Percentiles rank a stretch among this genome's conserved stretches.
These are phyloP conservation scores for Penicillium goetzii DNA, from an alignment of 495 filamentous ascomycete genomes.

Conservation along the genomic window DNA sequence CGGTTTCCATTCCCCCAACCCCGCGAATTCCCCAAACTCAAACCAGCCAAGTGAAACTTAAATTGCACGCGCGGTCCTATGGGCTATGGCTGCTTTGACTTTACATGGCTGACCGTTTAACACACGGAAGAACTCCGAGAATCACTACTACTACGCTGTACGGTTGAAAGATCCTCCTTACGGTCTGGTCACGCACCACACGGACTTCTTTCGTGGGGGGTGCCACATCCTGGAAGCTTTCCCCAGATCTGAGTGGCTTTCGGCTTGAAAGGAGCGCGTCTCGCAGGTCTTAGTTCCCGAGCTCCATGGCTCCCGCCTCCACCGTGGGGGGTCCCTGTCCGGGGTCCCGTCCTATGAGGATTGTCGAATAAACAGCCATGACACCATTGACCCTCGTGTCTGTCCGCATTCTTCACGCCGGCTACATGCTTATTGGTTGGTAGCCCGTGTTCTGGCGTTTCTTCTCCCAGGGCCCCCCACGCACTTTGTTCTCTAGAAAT, in stretches of 20 bases:
- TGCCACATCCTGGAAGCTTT: slow-evolving; percentile 4
- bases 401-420: slow-evolving; percentile 8
- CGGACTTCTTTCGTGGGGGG: neutral
- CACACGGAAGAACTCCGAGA: neutral
- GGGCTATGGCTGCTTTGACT: neutral
- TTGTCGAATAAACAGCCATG: slow-evolving; percentile 6
- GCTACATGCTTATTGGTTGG: neutral
- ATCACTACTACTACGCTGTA: neutral
- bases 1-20: neutral
- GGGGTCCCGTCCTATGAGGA: slow-evolving; percentile 12
- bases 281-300: neutral
- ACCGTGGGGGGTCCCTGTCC: slow-evolving; percentile 16
- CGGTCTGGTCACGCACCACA: neutral
- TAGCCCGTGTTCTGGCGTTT: neutral
- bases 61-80: slow-evolving; percentile 2
- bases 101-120: neutral
- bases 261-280: neutral
- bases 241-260: slow-evolving; percentile 10
- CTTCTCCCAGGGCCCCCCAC: slow-evolving; percentile 12
- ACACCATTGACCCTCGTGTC: slow-evolving; percentile 17
- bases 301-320: slow-evolving; percentile 7
- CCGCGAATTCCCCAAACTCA: slow-evolving; percentile 6
- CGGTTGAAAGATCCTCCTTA: neutral
- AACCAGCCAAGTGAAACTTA: slow-evolving; percentile 2
- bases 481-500: slow-evolving; percentile 11